Conservation (phyloP, 2,329 filamentous ascomycete species). For the Aspergillus felis region DNA sequence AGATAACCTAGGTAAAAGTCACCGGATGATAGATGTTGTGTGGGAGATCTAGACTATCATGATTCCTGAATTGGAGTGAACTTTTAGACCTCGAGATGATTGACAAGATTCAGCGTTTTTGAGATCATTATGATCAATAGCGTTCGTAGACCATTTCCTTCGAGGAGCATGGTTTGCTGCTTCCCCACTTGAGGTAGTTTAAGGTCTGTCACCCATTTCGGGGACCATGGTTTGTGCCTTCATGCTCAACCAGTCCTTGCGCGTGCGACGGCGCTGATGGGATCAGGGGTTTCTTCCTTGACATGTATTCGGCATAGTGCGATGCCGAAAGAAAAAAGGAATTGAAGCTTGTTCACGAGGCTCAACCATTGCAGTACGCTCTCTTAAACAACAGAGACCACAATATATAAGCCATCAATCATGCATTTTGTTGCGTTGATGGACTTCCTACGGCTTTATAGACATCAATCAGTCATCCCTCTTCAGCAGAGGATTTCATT, state of each 20-base stretch:
- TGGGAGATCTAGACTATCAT: no score
- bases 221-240: constrained; percentile 13
- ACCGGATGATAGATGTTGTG: no score
- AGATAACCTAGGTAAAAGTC: no score
- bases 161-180: not conserved
- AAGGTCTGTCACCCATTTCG: constrained; percentile 14
- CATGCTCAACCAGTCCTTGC: constrained; percentile 8
- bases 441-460: not conserved
- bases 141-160: not conserved
- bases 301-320: not conserved
- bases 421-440: no score
- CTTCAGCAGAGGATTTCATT: not conserved
- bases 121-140: no score
- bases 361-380: no score
- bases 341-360: not conserved
- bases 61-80: no score
- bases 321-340: not conserved
- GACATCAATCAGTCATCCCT: not conserved
- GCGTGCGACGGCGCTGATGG: not conserved
- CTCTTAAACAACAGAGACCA: no score
- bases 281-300: constrained; percentile 9
- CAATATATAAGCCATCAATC: no score
- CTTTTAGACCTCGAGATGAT: not conserved
- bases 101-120: constrained; percentile 1
- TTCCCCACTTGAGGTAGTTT: constrained; percentile 5